Conservation (phyloP, 768 basidiomycete species). For the Mycena polygramma region DNA sequence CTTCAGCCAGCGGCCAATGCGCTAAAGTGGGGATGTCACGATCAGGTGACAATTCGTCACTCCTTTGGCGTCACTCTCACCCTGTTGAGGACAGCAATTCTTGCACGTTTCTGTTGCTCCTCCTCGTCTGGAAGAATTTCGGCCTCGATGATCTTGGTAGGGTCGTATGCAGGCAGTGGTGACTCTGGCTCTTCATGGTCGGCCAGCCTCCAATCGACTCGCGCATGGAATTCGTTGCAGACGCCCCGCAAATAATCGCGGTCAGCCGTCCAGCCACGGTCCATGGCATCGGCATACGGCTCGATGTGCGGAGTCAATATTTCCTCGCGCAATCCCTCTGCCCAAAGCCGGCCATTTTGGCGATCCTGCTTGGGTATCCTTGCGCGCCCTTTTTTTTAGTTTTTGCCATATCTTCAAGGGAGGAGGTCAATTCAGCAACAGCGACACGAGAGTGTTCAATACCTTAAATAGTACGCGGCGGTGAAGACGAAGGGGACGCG, state of each 20-base stretch:
- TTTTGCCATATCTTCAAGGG: no score
- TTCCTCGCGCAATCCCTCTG: neutral
- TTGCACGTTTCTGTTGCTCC: neutral
- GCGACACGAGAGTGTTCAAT: no score
- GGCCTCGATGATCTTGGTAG: neutral
- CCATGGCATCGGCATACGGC: neutral
- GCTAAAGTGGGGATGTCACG: neutral
- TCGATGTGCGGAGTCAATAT: neutral
- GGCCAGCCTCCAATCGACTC: neutral
- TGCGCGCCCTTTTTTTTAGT: neutral
- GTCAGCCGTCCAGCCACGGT: neutral
- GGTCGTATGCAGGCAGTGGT: neutral
- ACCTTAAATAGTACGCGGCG: no score
- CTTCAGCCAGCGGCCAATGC: neutral
- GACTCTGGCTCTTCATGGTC: neutral
- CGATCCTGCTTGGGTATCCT: neutral
- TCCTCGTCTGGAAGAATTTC: neutral
- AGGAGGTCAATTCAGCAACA: no score
- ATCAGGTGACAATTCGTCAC: no score
- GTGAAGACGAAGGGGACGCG: no score
- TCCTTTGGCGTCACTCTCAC: no score
- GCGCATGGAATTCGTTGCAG: constrained; percentile 1
- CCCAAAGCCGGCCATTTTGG: neutral
- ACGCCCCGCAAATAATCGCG: neutral
- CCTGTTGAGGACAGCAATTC: neutral